A percentile compares a stretch with the other conserved stretches of the same genome.
These are phyloP conservation scores for Penicillium sp. DNA, from an alignment of 2,329 filamentous ascomycete genomes.

Conservation along the genomic window DNA sequence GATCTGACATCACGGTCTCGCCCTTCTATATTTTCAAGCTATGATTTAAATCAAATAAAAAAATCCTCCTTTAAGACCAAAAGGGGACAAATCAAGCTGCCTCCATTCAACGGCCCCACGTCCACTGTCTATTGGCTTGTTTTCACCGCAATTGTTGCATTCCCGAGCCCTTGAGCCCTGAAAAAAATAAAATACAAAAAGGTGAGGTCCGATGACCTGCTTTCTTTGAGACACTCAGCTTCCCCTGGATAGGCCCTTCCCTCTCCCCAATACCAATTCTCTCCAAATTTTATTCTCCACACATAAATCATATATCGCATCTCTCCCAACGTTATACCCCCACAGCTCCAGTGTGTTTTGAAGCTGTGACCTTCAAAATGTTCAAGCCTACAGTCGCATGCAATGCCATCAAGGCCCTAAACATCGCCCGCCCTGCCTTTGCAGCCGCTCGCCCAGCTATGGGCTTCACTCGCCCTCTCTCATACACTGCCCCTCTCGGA, in stretches of 20 bases:
- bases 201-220: background rate
- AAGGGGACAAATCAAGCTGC: background rate
- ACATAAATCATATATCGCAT: background rate
- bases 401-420: conserved; percentile 28
- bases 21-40: background rate
- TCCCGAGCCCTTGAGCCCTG: conserved; percentile 1
- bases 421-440: conserved; percentile 2
- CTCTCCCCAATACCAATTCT: background rate
- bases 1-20: background rate
- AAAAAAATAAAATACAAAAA: background rate
- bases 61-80: background rate
- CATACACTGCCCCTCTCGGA: conserved; percentile 29
- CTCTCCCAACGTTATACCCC: background rate
- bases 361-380: conserved; percentile 21
- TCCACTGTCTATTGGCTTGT: conserved; percentile 1
- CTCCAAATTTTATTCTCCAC: too few species aligned
- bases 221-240: background rate
- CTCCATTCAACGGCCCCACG: background rate
- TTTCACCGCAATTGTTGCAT: conserved; percentile 15
- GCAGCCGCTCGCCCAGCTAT: conserved; percentile 20
- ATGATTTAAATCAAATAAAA: background rate
- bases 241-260: background rate
- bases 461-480: conserved; percentile 29
- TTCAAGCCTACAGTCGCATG: conserved; percentile 31
- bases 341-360: background rate